phyloP scores from a whole-genome alignment of 2,329 filamentous ascomycete species.

The Atkinsonella hypoxylon region DNA sequence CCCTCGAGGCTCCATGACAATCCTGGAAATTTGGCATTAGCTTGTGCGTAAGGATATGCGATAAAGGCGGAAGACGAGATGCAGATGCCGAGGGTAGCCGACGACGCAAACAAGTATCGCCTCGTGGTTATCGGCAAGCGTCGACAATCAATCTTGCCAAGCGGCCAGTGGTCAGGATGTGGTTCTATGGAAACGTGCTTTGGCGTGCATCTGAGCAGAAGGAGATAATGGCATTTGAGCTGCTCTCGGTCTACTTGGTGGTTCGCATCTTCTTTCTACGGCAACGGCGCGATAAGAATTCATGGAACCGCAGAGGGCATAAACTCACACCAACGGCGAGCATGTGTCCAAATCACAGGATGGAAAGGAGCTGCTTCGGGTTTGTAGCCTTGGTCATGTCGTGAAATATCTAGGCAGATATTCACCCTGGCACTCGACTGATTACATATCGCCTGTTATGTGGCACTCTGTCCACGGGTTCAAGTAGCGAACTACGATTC shows the following conservation, averaged over 20 bases:
- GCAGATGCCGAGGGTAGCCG: background rate
- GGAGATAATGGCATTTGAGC: constrained; percentile 51
- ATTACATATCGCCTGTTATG: constrained; percentile 54
- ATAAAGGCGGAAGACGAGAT: constrained; percentile 8
- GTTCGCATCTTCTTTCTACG: constrained; percentile 11
- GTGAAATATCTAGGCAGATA: constrained; percentile 51
- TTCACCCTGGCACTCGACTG: constrained; percentile 40
- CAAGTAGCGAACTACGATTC: constrained; percentile 13
- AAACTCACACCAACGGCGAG: constrained; percentile 50
- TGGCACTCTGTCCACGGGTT: constrained; percentile 34
- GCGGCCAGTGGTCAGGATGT: constrained; percentile 46
- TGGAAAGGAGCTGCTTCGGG: constrained; percentile 43
- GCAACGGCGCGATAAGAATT: background rate
- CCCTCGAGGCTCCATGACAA: constrained; percentile 44
- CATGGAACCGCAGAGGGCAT: constrained; percentile 36
- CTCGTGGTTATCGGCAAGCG: constrained; percentile 20
- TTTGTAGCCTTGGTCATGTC: constrained; percentile 51
- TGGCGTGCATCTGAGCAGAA: constrained; percentile 47
- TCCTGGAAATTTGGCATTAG: constrained; percentile 53
- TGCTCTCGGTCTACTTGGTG: constrained; percentile 52
- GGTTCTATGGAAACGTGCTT: constrained; percentile 52
- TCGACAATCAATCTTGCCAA: constrained; percentile 43
- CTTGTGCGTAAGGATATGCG: constrained; percentile 41
- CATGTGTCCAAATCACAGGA: constrained; percentile 43
- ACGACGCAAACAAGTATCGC: constrained; percentile 8